Evolutionary conservation across 805 yeast species (phyloP), one percentile per base, ranked within the genome.

Genomic region (Barnettozyma botsteinii): DNA sequence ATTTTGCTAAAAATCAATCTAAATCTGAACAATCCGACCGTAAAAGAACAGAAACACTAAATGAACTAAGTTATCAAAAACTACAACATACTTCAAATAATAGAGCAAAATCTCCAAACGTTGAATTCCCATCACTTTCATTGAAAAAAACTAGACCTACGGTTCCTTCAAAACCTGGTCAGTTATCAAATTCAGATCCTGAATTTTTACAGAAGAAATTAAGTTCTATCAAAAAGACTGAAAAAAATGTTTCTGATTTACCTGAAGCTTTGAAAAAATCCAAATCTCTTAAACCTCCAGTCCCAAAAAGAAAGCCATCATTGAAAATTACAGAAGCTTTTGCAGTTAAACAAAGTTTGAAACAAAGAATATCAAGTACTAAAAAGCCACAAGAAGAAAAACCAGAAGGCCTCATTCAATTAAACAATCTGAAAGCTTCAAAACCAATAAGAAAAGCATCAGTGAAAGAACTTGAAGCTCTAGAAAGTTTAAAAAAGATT

Each of bases 1-100:
- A 62, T 18, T 46, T 61, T 49, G 44, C 61, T 51, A 57, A 54
- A 54, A 61, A 60, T 20, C 31, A 29, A 3, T 26, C 47, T 12
- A 40, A 40, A 21, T 21, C 29, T 4, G 48, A 37, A 19, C 15
- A 46, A 19, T 23, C 30, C n/a, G 50, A 49, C 25, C 36, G 39
- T 22, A 10, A 33, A 21, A 22, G 32, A 21, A 25, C 38, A 1
- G 21, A 24, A 7, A 46, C 51, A 1, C 22, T 49, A 31, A 42
- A 37, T 18, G 57, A 51, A 28, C 37, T 47, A 18, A 30, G 37
- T 5, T 18, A 36, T 19, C 22, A 44, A n/a, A 49, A 46, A 14
- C 33, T 55, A 8, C 41, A 47, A 21, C 55, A 47, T 35, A 19
- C 43, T 10, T 3, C 17, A 8, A 21, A 26, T 7, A 14, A 7